These are phyloP conservation scores for Arachis monticola DNA, from an alignment of 331 rosid species.

Conservation along the genomic window DNA sequence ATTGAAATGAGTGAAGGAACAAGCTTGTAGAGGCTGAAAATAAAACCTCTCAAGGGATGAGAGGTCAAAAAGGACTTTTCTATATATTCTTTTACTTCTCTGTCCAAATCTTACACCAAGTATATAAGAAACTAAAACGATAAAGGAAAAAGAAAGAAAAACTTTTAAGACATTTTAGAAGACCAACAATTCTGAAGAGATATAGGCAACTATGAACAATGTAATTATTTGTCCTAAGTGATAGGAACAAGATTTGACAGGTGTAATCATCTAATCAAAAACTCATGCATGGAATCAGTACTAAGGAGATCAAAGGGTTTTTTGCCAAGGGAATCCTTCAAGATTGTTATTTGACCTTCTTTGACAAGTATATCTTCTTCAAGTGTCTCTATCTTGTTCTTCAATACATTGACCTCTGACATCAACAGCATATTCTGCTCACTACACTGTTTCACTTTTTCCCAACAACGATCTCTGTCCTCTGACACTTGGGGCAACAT, in stretches of 20 bases:
- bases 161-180: conserved; percentile 21
- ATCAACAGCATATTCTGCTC: conserved; percentile 82
- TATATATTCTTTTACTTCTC: conserved; percentile 24
- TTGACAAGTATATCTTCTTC: conserved; percentile 78
- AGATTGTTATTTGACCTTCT: conserved; percentile 92
- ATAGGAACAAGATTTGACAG: conserved; percentile 29
- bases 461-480: conserved; percentile 83
- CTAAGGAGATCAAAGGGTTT: conserved; percentile 69
- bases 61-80: conserved; percentile 1
- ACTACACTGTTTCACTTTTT: conserved; percentile 73
- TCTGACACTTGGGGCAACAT: conserved; percentile 70
- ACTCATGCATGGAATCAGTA: conserved; percentile 64
- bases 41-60: not conserved
- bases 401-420: conserved; percentile 57
- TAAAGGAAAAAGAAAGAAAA: not conserved
- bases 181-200: conserved; percentile 32
- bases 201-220: conserved; percentile 52
- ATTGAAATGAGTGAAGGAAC: not conserved
- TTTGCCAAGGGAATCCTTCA: conserved; percentile 73
- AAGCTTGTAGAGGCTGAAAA: not conserved
- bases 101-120: conserved; percentile 35
- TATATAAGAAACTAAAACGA: not conserved
- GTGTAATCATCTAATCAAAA: conserved; percentile 51
- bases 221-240: conserved; percentile 33
- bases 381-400: conserved; percentile 67